Percentiles rank a stretch among this genome's conserved stretches.
Conservation (phyloP, 2,329 filamentous ascomycete genomes). For the Colletotrichum tamarilloi region DNA sequence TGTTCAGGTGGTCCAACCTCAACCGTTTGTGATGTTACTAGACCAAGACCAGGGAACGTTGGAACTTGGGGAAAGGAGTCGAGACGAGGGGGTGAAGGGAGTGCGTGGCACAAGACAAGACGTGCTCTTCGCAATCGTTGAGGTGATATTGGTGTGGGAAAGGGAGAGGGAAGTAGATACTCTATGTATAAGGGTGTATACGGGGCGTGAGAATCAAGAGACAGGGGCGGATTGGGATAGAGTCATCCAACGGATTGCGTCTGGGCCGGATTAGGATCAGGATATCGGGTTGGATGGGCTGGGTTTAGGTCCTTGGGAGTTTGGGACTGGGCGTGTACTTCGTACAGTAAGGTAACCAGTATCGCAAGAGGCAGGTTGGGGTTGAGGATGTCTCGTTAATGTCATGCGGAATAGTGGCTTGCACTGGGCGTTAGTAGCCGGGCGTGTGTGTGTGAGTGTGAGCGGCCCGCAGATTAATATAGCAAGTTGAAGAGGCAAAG, state of each 20-base stretch:
- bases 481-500: slow-evolving; percentile 31
- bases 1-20: slow-evolving; percentile 35
- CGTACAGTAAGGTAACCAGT: no score
- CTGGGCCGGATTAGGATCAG: not conserved
- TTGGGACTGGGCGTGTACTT: slow-evolving; percentile 4
- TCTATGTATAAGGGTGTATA: not conserved
- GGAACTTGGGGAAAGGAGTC: slow-evolving; percentile 4
- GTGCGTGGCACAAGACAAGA: slow-evolving; percentile 35
- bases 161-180: not conserved
- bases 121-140: slow-evolving; percentile 36
- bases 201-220: not conserved
- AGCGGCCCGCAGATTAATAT: slow-evolving; percentile 37
- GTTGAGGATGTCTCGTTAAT: slow-evolving; percentile 12
- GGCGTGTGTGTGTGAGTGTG: slow-evolving; percentile 29
- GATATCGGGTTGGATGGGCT: not conserved
- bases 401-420: slow-evolving; percentile 18
- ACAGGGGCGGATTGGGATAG: slow-evolving; percentile 18
- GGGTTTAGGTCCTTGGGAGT: no score
- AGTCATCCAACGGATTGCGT: slow-evolving; percentile 21
- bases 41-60: slow-evolving; percentile 35
- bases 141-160: slow-evolving; percentile 29
- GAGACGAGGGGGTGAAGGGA: slow-evolving; percentile 39
- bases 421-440: slow-evolving; percentile 12
- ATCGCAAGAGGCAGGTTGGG: slow-evolving; percentile 8
- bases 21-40: slow-evolving; percentile 37